Evolutionary conservation across 495 filamentous ascomycete genomes (phyloP).

Genomic region (Talaromyces stipitatus): DNA sequence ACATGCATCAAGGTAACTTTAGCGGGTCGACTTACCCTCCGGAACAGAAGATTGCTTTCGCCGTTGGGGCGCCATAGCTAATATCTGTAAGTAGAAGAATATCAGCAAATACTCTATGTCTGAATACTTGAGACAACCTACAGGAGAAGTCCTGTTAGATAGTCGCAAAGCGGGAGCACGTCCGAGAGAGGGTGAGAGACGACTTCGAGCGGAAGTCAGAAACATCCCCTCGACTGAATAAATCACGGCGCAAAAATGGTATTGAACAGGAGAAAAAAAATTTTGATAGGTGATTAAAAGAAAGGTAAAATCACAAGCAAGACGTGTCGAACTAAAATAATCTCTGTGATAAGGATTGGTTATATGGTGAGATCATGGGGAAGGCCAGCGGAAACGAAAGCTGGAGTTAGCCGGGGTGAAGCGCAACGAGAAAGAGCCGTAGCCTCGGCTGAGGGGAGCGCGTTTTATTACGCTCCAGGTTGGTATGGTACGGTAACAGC

Average conservation of each 20-base stretch:
- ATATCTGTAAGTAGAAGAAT: constrained; percentile 19
- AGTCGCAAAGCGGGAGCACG: constrained; percentile 6
- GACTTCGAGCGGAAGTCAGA: constrained; percentile 39
- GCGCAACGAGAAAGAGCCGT: neutral
- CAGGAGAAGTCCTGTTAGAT: constrained; percentile 4
- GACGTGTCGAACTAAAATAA: neutral
- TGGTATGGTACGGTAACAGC: neutral
- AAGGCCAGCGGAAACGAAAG: neutral
- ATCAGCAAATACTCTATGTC: neutral
- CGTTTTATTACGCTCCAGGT: neutral
- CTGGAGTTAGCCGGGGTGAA: constrained; percentile 1
- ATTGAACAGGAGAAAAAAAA: constrained; percentile 8
- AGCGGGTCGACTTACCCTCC: constrained; percentile 28
- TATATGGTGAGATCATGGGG: neutral
- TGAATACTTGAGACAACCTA: neutral
- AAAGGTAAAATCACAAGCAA: neutral
- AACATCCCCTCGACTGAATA: constrained; percentile 31
- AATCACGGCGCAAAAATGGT: neutral
- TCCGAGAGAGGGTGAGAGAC: constrained; percentile 17
- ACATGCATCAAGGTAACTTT: neutral
- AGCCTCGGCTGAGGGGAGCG: neutral
- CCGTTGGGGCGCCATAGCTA: constrained; percentile 31
- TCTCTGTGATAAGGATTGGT: neutral
- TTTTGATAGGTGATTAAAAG: neutral
- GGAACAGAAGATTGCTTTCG: constrained; percentile 40